Conservation (phyloP, 805 yeast species). For the Peterozyma xylosa region DNA sequence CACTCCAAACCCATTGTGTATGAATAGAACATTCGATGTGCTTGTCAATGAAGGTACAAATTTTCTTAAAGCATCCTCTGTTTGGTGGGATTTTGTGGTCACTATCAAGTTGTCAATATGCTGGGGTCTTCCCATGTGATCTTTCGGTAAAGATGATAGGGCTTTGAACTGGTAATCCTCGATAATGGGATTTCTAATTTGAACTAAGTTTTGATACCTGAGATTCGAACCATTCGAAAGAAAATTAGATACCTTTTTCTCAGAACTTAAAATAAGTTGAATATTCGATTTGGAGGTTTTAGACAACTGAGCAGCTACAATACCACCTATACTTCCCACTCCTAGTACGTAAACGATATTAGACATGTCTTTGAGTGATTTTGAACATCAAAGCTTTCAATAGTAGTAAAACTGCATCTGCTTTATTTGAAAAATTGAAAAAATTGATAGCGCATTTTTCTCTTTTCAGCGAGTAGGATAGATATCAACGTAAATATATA, state of each 20-base stretch:
- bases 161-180: slow-evolving; percentile 7
- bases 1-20: slow-evolving; percentile 85
- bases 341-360: slow-evolving; percentile 1
- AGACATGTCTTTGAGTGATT: too few species aligned
- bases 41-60: slow-evolving; percentile 39
- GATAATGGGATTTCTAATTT: slow-evolving; percentile 6
- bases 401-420: too few species aligned
- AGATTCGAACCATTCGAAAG: slow-evolving; percentile 2
- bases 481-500: too few species aligned
- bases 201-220: slow-evolving; percentile 3
- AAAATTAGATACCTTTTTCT: background rate
- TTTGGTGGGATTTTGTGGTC: slow-evolving; percentile 76
- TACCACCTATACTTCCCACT: slow-evolving; percentile 8
- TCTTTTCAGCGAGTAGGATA: too few species aligned
- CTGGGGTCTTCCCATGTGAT: slow-evolving; percentile 2
- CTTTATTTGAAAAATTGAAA: too few species aligned
- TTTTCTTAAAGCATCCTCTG: slow-evolving; percentile 54
- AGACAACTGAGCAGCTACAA: slow-evolving; percentile 6
- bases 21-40: slow-evolving; percentile 49
- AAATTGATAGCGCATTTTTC: too few species aligned
- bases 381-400: too few species aligned
- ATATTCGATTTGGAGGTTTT: background rate
- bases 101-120: slow-evolving; percentile 36
- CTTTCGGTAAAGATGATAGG: slow-evolving; percentile 1
- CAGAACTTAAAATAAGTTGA: slow-evolving; percentile 2